Evolutionary conservation across 164 flowering plant genomes (phyloP).

Genomic region (Hamamelis virginiana): DNA sequence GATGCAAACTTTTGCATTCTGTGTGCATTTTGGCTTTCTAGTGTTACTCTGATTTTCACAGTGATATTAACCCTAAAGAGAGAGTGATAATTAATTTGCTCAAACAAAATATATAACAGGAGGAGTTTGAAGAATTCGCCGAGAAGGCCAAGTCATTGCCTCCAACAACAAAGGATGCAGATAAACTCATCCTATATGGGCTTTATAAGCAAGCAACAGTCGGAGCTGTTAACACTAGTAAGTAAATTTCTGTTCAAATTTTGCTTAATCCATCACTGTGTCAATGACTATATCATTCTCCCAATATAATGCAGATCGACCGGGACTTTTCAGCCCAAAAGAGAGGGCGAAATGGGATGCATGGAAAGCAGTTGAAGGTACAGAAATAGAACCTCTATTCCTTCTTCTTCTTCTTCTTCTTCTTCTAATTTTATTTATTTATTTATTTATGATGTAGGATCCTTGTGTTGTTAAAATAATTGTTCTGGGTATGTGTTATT

Average conservation of each 20-base stretch:
- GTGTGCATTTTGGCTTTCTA: no score
- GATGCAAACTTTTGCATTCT: no score
- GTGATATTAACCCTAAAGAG: no score
- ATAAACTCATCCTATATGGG: slow-evolving; percentile 50
- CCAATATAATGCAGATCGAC: slow-evolving; percentile 30
- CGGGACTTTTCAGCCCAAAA: slow-evolving; percentile 42
- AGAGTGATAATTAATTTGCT: no score
- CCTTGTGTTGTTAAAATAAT: background rate
- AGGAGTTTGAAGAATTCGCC: slow-evolving; percentile 52
- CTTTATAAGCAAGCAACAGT: slow-evolving; percentile 53
- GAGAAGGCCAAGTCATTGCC: slow-evolving; percentile 54
- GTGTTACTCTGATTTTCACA: no score
- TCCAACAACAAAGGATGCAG: slow-evolving; percentile 33
- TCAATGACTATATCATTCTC: background rate
- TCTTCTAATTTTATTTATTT: no score
- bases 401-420: background rate
- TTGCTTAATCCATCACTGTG: background rate
- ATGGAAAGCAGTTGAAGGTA: slow-evolving; percentile 57
- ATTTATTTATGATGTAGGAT: background rate
- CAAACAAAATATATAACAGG: slow-evolving; percentile 18
- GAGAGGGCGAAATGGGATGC: slow-evolving; percentile 59
- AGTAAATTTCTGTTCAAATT: background rate
- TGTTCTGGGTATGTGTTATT: background rate
- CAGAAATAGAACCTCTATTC: background rate
- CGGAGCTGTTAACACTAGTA: slow-evolving; percentile 50